phyloP scores from a whole-genome alignment of 108 stramenopile species.

The Skeletonema marinoi region DNA sequence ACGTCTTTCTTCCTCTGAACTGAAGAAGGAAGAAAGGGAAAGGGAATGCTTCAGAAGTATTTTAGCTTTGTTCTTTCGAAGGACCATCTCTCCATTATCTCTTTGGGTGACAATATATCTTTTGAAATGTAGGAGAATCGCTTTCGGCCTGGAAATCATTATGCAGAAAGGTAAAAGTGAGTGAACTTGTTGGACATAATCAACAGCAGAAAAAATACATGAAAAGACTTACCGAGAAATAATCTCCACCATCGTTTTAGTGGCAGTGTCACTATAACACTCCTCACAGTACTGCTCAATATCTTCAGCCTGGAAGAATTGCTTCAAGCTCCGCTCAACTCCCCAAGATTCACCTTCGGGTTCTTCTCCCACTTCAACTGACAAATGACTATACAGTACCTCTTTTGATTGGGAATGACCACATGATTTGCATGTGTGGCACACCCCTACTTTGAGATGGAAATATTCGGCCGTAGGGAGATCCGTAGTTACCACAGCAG shows the following conservation, averaged over 20 bases:
- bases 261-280: conserved; percentile 63
- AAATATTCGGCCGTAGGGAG: conserved; percentile 76
- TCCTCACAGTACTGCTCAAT: conserved; percentile 87
- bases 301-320: conserved; percentile 76
- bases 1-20: conserved; percentile 5
- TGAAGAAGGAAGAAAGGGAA: conserved; percentile 25
- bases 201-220: neutral
- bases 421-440: conserved; percentile 71
- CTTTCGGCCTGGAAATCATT: conserved; percentile 53
- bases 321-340: conserved; percentile 58
- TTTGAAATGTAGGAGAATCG: conserved; percentile 77
- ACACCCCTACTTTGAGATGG: conserved; percentile 66
- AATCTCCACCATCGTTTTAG: conserved; percentile 68
- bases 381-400: conserved; percentile 79
- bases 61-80: conserved; percentile 62
- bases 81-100: conserved; percentile 42
- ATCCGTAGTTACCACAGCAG: neutral
- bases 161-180: neutral
- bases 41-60: conserved; percentile 44
- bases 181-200: neutral
- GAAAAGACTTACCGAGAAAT: conserved; percentile 40
- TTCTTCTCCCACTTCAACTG: conserved; percentile 63
- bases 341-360: conserved; percentile 38
- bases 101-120: conserved; percentile 68
- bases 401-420: conserved; percentile 70